phyloP scores from a whole-genome alignment of 768 basidiomycete species.

The Clathrus columnatus region DNA sequence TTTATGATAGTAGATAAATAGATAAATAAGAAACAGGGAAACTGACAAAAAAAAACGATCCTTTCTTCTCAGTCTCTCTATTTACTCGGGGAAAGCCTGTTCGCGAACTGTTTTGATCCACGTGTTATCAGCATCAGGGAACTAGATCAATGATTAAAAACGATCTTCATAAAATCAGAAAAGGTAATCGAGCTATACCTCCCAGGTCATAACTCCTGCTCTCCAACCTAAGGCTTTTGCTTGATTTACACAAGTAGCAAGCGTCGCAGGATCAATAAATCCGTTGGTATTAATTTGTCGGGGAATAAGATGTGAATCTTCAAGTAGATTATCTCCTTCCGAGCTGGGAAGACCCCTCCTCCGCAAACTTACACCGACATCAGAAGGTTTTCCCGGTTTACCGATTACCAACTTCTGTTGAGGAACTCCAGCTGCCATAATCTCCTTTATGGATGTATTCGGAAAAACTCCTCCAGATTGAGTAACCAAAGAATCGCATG shows the following conservation, averaged over 20 bases:
- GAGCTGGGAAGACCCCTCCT: too few species aligned
- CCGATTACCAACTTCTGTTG: not conserved
- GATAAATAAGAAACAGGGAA: too few species aligned
- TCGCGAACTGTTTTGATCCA: slow-evolving; percentile 13
- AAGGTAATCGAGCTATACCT: slow-evolving; percentile 1
- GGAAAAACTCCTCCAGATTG: slow-evolving; percentile 21
- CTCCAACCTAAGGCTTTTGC: slow-evolving; percentile 25
- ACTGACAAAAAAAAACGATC: too few species aligned
- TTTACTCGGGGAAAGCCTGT: slow-evolving; percentile 12
- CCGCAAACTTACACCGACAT: too few species aligned
- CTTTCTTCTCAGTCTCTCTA: too few species aligned
- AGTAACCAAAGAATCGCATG: slow-evolving; percentile 16
- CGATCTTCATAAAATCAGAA: not conserved
- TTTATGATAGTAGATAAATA: too few species aligned
- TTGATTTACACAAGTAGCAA: slow-evolving; percentile 22
- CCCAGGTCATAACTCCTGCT: slow-evolving; percentile 28
- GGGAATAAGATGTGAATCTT: not conserved
- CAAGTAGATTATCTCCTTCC: slow-evolving; percentile 18
- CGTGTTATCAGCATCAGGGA: slow-evolving; percentile 5
- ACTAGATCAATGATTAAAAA: not conserved
- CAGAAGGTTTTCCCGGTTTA: slow-evolving; percentile 10
- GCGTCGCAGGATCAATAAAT: slow-evolving; percentile 19
- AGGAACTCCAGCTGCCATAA: slow-evolving; percentile 36
- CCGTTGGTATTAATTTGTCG: not conserved
- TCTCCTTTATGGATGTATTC: slow-evolving; percentile 36